These are phyloP conservation scores for Telfairia occidentalis DNA, from an alignment of 331 rosid species.

Conservation along the genomic window DNA sequence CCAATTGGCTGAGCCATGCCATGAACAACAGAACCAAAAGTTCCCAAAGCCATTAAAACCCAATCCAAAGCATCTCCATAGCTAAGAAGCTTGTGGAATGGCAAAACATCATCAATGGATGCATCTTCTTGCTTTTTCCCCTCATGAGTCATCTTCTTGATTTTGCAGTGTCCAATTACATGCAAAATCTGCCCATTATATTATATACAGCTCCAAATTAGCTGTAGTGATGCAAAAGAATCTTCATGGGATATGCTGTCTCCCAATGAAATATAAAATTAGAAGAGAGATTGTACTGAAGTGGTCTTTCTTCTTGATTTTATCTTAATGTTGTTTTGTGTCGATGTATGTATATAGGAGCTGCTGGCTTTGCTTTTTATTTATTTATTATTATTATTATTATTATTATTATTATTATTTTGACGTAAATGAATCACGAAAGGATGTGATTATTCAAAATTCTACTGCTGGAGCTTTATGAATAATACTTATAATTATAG, in stretches of 20 bases:
- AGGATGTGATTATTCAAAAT: background rate
- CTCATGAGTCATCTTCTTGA: background rate
- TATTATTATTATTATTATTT: too few species aligned
- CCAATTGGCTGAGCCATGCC: constrained; percentile 90
- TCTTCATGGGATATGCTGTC: constrained; percentile 1
- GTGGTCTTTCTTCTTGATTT: background rate
- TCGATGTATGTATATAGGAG: background rate
- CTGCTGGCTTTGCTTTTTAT: background rate
- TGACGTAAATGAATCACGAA: background rate
- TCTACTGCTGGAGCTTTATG: background rate
- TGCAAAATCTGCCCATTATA: background rate
- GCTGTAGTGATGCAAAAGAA: background rate
- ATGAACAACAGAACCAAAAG: constrained; percentile 59
- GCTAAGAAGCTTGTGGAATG: constrained; percentile 47
- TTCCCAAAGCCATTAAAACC: constrained; percentile 59
- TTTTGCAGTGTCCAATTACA: background rate
- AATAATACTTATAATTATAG: background rate
- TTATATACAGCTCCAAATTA: background rate
- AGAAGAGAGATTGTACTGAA: background rate
- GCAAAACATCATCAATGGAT: constrained; percentile 1
- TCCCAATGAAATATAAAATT: background rate
- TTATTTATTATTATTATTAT: too few species aligned
- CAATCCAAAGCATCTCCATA: constrained; percentile 63
- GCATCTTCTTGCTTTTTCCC: background rate
- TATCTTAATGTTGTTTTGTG: constrained; percentile 7